Base-by-base conservation (phyloP, 2,329 filamentous ascomycete species). In the Ophiostoma populinum region DNA sequence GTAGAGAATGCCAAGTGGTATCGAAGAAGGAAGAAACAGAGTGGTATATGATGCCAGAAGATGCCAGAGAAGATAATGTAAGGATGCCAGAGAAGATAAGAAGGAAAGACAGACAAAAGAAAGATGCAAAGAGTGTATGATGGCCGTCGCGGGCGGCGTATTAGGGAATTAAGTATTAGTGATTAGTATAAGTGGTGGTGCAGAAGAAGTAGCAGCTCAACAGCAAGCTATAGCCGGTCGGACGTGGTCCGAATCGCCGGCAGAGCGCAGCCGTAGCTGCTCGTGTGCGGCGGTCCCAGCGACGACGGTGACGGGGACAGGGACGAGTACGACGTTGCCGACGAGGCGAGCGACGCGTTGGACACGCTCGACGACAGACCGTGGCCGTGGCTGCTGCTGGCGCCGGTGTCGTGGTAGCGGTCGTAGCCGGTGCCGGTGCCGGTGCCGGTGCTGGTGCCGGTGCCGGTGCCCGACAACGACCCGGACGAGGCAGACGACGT, bases 181-280 rank as follows among this genome's bases (percentile, higher is more conserved):
- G 19, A 31, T 31, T 8, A 31, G 8, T 21, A 18, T n/a, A 18
- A 7, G 28, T 30, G n/a, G 17, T 12, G 16, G 28, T 30, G 15
- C 17, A 18, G 19, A 16, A 9, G n/a, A n/a, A n/a, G n/a, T n/a
- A n/a, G n/a, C n/a, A n/a, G n/a, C n/a, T n/a, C n/a, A n/a, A n/a
- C n/a, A n/a, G n/a, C n/a, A n/a, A n/a, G n/a, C n/a, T n/a, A 15
- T 22, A 15, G 25, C 17, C 18, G 12, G 8, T 6, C 19, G 13
- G 37, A n/a, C 11, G 37, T 36, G 17, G 33, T 17, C 13, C 36
- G 37, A 30, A 39, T 39, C 9, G 37, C 35, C 10, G 37, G 33
- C 9, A 39, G 20, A 4, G 37, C 36, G 34, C 36, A 39, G 21
- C 37, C 37, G 5, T 31, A 19, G 5, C 19, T 19, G 12, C 29